Percentiles rank a stretch among this genome's conserved stretches.
phyloP scores from a whole-genome alignment of 164 flowering plant genomes.

The Macadamia integrifolia region DNA sequence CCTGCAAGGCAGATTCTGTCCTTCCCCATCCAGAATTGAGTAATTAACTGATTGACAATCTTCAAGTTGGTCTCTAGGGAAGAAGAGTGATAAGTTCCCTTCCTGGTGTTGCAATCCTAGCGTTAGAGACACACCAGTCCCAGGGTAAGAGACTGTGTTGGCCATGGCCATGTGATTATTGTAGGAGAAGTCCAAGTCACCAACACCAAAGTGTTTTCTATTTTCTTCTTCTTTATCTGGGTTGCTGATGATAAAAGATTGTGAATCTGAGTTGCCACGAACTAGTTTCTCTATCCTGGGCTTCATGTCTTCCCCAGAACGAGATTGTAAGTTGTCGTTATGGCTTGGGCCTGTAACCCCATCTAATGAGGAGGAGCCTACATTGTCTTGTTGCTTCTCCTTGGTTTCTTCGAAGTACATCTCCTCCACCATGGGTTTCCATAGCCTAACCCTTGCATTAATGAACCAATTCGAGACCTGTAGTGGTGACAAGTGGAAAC shows the following conservation, averaged over 20 bases:
- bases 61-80: conserved; percentile 51
- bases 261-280: conserved; percentile 27
- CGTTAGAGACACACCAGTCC: conserved; percentile 65
- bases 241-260: conserved; percentile 45
- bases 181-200: conserved; percentile 67
- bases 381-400: conserved; percentile 37
- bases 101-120: conserved; percentile 84
- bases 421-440: conserved; percentile 33
- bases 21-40: conserved; percentile 63
- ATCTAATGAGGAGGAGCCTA: conserved; percentile 24
- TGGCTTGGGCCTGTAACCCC: conserved; percentile 17
- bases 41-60: conserved; percentile 60
- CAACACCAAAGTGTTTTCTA: conserved; percentile 16
- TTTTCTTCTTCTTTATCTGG: neutral
- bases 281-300: conserved; percentile 53
- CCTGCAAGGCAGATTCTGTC: conserved; percentile 64
- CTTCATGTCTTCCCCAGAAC: conserved; percentile 41
- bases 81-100: conserved; percentile 43
- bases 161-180: conserved; percentile 20
- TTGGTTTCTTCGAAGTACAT: conserved; percentile 92
- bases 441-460: conserved; percentile 66
- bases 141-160: conserved; percentile 24
- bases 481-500: neutral
- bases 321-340: conserved; percentile 11
- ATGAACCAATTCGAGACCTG: conserved; percentile 60